These are phyloP conservation scores for Leishmania mexicana DNA, from an alignment of 208 protist species.

Conservation along the genomic window DNA sequence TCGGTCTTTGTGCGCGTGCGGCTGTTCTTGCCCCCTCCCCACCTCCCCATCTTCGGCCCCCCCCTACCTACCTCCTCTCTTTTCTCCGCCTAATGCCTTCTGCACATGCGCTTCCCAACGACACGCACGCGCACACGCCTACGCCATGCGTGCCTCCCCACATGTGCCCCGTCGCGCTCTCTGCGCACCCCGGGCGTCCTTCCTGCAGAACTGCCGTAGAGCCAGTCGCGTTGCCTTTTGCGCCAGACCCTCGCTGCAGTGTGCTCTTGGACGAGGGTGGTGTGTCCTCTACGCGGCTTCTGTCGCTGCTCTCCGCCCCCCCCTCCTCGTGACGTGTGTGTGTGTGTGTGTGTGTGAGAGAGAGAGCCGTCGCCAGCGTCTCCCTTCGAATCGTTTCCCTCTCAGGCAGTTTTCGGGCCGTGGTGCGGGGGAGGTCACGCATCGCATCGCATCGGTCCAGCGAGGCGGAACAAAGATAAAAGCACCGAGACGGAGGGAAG, in stretches of 20 bases:
- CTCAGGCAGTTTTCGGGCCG: too few species aligned
- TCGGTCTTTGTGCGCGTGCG: too few species aligned
- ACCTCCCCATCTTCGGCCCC: neutral
- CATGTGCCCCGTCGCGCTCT: neutral
- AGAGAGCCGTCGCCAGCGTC: too few species aligned
- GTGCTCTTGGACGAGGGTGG: neutral
- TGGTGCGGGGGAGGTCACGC: neutral
- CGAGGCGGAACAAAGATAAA: neutral
- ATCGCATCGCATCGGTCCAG: neutral
- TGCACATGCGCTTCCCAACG: neutral
- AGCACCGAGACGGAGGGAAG: neutral
- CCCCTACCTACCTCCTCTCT: neutral
- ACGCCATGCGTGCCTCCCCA: neutral
- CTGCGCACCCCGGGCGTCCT: neutral
- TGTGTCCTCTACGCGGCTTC: neutral
- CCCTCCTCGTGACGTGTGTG: neutral
- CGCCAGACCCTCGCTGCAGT: neutral
- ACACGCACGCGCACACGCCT: neutral
- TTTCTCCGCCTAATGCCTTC: neutral
- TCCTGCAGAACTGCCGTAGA: neutral
- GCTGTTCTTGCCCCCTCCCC: too few species aligned
- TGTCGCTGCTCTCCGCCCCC: neutral
- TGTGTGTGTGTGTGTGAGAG: neutral
- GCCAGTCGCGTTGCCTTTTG: neutral
- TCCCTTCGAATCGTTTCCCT: too few species aligned